These are phyloP conservation scores for Aquilaria malaccensis DNA, from an alignment of 345 rosid genomes.

Conservation along the genomic window DNA sequence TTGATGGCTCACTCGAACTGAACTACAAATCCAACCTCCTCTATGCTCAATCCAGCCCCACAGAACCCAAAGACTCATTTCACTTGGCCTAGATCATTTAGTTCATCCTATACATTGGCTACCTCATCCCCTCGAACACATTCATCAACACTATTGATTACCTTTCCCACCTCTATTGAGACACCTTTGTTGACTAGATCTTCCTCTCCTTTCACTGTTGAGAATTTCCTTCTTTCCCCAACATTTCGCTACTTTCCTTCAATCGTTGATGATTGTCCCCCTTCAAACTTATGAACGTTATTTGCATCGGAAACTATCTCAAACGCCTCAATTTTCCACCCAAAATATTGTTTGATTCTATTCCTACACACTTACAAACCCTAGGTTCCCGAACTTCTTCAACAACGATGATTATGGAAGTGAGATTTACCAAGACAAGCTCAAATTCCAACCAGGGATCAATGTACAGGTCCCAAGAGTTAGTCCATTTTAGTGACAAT, in stretches of 20 bases:
- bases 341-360: constrained; percentile 15
- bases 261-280: not conserved
- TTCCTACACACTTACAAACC: constrained; percentile 13
- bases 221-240: not conserved
- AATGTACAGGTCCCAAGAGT: constrained; percentile 28
- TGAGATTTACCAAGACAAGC: constrained; percentile 34
- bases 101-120: constrained; percentile 79
- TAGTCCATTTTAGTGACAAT: constrained; percentile 3
- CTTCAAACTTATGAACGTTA: constrained; percentile 32
- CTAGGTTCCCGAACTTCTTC: constrained; percentile 21
- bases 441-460: constrained; percentile 58
- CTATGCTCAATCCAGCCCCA: constrained; percentile 8
- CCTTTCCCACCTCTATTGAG: constrained; percentile 86
- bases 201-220: constrained; percentile 38
- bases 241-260: not conserved
- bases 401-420: constrained; percentile 36
- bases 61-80: constrained; percentile 49
- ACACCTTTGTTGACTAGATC: constrained; percentile 73
- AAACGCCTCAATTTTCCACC: constrained; percentile 21
- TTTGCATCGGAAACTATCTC: constrained; percentile 19
- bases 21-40: constrained; percentile 52
- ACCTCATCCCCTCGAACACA: constrained; percentile 95
- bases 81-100: constrained; percentile 77
- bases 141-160: constrained; percentile 97
- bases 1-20: constrained; percentile 18